Base-by-base conservation (phyloP, 176 grass and related monocot species). In the Eleusine coracana region DNA sequence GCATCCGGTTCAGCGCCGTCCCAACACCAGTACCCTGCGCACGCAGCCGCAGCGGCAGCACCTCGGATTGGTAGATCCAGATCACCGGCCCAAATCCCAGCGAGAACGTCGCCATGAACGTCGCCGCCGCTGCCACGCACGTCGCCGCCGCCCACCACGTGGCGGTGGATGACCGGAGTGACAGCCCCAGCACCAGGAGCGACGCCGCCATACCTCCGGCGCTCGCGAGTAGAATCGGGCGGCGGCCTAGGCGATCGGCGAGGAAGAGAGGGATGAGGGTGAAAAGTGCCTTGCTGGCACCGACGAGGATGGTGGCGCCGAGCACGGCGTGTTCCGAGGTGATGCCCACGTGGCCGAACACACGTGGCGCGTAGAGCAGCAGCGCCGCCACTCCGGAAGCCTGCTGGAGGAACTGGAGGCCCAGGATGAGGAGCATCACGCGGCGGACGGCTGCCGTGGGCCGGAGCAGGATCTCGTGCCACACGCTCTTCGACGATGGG, bases 391-490 rank as follows among this genome's bases (percentile, higher is more conserved):
- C 87, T 78, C 90, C 94, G 42, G 63, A 85, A 11, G 88, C 94
- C 81, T 96, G 88, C 84, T 93, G 86, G 88, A 93, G 91, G 73
- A 95, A 83, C 54, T 94, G 87, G 3, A 91, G 77, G 0, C 89
- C 90, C 10, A 90, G n/a, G 73, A 90, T 80, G 42, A 87, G 71
- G 9, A 86, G 9, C 27, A 90, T 69, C 51, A 87, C 71, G 44
- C 90, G 89, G 0, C 87, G 84, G 0, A 91, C 86, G 1, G 81
- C 13, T 1, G 88, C 80, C 29, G 81, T 91, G 59, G 90, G 88
- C 14, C 66, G 63, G 25, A 87, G 7, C 3, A 90, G 61, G 70
- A 92, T 27, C 9, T 84, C 90, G 40, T 73, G 75, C 89, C 88
- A 91, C 48, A 81, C 91, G 71, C 87, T 28, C 34, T 40, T 46